A percentile compares a stretch with the other conserved stretches of the same genome.
Conservation (phyloP, 495 filamentous ascomycete species). For the Umbilicaria muhlenbergii region DNA sequence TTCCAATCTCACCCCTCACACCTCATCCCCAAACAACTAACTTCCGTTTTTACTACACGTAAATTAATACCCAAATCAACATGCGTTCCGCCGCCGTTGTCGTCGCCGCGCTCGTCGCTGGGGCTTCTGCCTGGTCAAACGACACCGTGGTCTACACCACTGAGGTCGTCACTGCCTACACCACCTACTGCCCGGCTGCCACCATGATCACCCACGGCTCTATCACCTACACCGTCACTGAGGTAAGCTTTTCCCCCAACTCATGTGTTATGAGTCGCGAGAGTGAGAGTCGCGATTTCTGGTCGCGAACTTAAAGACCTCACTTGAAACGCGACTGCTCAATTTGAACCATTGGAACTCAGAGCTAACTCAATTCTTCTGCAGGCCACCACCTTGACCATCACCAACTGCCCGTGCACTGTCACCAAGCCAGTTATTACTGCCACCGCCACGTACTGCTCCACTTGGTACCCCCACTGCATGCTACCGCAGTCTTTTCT, state of each 20-base stretch:
- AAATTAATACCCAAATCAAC: conserved; percentile 32
- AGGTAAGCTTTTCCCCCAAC: conserved; percentile 29
- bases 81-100: conserved; percentile 69
- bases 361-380: background rate
- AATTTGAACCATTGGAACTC: background rate
- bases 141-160: conserved; percentile 43
- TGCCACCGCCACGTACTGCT: conserved; percentile 8
- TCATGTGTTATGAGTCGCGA: too few relatives aligned
- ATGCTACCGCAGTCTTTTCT: background rate
- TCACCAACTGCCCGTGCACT: conserved; percentile 23
- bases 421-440: conserved; percentile 15
- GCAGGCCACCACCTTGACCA: conserved; percentile 20
- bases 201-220: conserved; percentile 54
- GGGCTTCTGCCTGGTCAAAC: conserved; percentile 31
- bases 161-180: conserved; percentile 62
- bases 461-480: conserved; percentile 8
- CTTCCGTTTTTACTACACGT: conserved; percentile 8
- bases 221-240: conserved; percentile 66
- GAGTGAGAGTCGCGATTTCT: too few relatives aligned
- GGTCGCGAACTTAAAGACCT: too few relatives aligned
- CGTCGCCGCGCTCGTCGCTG: conserved; percentile 46
- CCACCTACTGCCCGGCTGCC: conserved; percentile 72
- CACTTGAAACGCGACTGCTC: background rate
- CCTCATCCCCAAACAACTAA: conserved; percentile 10
- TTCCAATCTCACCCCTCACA: conserved; percentile 9